Evolutionary conservation across 805 yeast species (phyloP), one percentile per base, ranked within the genome.

Genomic region (Schwanniomyces pseudopolymorphus): DNA sequence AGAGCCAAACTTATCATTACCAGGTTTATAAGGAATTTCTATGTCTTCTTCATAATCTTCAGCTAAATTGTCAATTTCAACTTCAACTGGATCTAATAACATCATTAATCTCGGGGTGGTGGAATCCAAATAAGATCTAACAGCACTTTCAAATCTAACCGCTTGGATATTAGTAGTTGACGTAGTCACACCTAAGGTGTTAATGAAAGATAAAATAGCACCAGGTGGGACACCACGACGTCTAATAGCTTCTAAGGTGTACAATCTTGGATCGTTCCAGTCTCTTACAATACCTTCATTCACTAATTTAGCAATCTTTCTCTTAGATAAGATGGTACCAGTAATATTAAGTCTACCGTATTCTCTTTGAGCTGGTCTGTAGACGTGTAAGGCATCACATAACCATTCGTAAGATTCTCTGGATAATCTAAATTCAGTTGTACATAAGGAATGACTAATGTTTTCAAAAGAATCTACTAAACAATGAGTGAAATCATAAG

Each of bases 181-280:
- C 1, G 98, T 94, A 36, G 99, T 94, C 46, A 94, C 99, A 61
- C 99, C 99, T 57, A 94, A 79, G 39, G 97, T 92, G 66, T 91
- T 89, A 61, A 94, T 87, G 66, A 94, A 94, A 26, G 90, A 80
- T 63, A 94, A 77, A 64, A 94, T 89, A 24, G 98, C 97, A 39
- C 98, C 97, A 10, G 99, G 99, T 55, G 99, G 99, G 7, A 94
- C 85, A 74, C 99, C 99, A 64, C 99, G 88, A 66, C 99, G 87
- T 64, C 89, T 85, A 50, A 94, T 83, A 43, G 94, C 96, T 57
- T 90, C 99, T 58, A 94, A 79, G 4, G 99, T 94, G 69, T 84
- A 94, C 64, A 94, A 77, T 62, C 99, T 81, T 59, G 99, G 99
- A 69, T 94, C 99, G 68, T 94, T 95, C 99, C 99, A 94, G 39